Conservation (phyloP, 164 flowering plant genomes). For the Cinnamomum chago region DNA sequence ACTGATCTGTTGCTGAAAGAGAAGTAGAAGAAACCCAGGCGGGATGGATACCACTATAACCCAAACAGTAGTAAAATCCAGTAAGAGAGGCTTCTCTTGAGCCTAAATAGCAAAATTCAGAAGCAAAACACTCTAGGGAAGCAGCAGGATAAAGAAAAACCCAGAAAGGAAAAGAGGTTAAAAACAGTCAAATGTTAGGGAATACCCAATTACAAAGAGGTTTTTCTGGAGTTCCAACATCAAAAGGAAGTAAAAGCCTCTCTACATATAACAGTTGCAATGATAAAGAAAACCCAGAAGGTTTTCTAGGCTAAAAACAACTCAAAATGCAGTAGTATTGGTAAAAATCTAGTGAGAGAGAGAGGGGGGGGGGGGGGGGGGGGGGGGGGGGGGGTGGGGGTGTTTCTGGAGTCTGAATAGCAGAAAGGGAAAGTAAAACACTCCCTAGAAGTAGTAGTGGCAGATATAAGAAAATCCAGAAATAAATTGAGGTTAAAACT, state of each 20-base stretch:
- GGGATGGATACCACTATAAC: constrained; percentile 72
- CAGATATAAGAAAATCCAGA: background rate
- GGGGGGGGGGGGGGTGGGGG: background rate
- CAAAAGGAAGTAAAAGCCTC: background rate
- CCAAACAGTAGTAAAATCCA: background rate
- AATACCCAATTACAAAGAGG: background rate
- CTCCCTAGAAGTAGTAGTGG: background rate
- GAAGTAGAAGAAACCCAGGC: constrained; percentile 81
- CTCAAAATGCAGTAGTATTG: no score
- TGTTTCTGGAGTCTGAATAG: background rate
- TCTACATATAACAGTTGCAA: background rate
- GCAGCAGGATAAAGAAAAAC: background rate
- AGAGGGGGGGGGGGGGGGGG: background rate
- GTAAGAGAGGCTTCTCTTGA: background rate
- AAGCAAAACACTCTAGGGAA: no score
- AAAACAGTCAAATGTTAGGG: background rate
- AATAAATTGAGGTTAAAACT: no score
- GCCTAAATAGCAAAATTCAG: background rate
- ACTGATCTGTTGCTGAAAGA: constrained; percentile 57
- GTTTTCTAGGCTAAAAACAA: background rate
- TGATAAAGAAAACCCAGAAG: background rate
- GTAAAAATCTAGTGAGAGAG: background rate
- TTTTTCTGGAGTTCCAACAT: background rate
- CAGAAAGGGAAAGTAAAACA: background rate
- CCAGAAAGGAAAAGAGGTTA: constrained; percentile 7